These are phyloP conservation scores for Thalia dealbata DNA, from an alignment of 176 grass and related monocot species.

Conservation along the genomic window DNA sequence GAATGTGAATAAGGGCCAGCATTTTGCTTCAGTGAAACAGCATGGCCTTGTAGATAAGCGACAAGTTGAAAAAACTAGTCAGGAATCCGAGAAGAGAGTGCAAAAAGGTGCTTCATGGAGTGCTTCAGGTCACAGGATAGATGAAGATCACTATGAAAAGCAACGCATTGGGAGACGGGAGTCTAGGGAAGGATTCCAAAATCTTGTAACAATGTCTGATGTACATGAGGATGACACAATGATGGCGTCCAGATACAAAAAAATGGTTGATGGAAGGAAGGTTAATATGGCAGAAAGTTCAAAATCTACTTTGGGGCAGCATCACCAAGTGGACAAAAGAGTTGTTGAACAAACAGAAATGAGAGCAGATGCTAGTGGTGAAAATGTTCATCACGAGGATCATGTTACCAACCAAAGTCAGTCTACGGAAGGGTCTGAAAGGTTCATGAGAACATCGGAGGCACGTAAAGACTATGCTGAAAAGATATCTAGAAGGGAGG, in stretches of 20 bases:
- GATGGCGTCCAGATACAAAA: conserved; percentile 11
- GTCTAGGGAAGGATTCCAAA: conserved; percentile 12
- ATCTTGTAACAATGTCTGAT: not conserved
- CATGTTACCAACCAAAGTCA: not conserved
- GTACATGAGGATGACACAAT: conserved; percentile 2
- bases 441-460: not conserved
- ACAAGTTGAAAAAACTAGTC: not conserved
- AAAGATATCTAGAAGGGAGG: not conserved
- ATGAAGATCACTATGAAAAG: not conserved
- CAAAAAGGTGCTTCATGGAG: not conserved
- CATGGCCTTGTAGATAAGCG: not conserved
- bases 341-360: conserved; percentile 1
- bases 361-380: not conserved
- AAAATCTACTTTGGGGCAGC: not conserved
- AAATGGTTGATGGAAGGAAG: conserved; percentile 1
- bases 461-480: not conserved
- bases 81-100: not conserved
- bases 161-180: not conserved
- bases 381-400: conserved; percentile 4
- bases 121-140: conserved; percentile 1
- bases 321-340: conserved; percentile 3
- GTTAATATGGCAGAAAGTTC: conserved; percentile 4
- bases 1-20: not conserved
- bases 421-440: conserved; percentile 3
- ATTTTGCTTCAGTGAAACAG: not conserved